Evolutionary conservation across 106 monocot genomes (phyloP), one percentile per base, ranked within the genome.

Genomic region (Chionographis japonica): DNA sequence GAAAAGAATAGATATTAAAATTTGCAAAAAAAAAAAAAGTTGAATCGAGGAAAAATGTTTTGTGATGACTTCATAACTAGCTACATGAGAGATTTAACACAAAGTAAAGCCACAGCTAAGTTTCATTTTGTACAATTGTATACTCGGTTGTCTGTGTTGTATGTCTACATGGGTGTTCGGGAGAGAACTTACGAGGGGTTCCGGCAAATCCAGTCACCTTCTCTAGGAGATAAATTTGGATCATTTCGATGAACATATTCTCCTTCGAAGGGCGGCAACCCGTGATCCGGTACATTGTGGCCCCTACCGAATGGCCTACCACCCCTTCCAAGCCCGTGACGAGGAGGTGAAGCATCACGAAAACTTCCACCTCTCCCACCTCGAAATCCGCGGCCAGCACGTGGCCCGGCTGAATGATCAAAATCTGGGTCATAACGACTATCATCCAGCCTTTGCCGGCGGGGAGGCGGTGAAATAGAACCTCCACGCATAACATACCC

Each of bases 141-240:
- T 20, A 12, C 57, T 19, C 2, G 0, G 36, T 8, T 8, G 15
- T 58, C 18, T 0, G n/a, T n/a, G 57, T 0, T 0, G 1, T 2
- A 13, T 15, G 61, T 18, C 6, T 16, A 40, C 1, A 8, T 5
- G 51, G 52, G 4, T 27, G 38, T 10, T 37, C 12, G 49, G n/a
- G 37, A 62, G 62, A 49, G 37, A 9, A 72, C 83, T 86, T 89
- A 97, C 92, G 50, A 56, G 0, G 89, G 87, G 39, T 92, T 97
- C 66, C 71, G 73, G 69, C 97, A 97, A 61, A 97, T 92, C 97
- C 97, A 97, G 50, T 97, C 97, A 42, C 92, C 97, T 70, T 83
- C 92, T 71, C 92, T 72, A n/a, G 92, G 97, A 8, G 92, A 85
- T 60, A 92, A 67, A 56, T 92, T 91, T 52, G 95, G 95, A 62